Evolutionary conservation across 257 asterid genomes (phyloP), one percentile per base, ranked within the genome.

Genomic region (Capsicum pubescens): DNA sequence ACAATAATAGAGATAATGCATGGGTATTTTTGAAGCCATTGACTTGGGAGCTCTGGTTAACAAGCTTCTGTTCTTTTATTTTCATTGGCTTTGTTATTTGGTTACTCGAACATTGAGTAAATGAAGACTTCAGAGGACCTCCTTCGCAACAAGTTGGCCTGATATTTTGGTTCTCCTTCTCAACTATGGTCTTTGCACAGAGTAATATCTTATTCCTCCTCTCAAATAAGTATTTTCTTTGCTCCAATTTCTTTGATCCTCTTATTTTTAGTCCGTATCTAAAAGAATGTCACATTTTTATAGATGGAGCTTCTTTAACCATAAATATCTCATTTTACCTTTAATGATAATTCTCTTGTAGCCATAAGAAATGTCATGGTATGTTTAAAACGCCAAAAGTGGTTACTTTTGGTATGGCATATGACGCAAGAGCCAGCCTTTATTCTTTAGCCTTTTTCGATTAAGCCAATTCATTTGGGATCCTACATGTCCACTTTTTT

Each of bases 1-100:
- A 83, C 6, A 64, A 80, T 11, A 61, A 76, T 3, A 84, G 80
- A 26, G 86, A 84, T 46, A 88, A 67, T 44, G 82, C 89, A 58
- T 88, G 91, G 90, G 82, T 85, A 2, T 91, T 90, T 48, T 52
- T 85, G 84, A 89, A 90, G 92, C 96, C 96, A 19, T 83, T 92
- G 42, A 88, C 90, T 55, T 86, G 88, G 89, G 76, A 86, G 7
- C 71, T 91, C 5, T 90, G 95, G 95, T 9, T 89, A 59, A 88
- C 93, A 35, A 86, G 85, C 36, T 83, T 84, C n/a, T 76, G 83
- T 76, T 87, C 89, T 3, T 88, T 88, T 54, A 82, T 89, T 16
- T 86, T 87, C 79, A 83, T 88, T 36, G 95, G 92, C 2, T 52
- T 87, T 50, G 55, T 90, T 58, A 87, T 90, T 83, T 89, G 93